Evolutionary conservation across 331 rosid genomes (phyloP), one percentile per base, ranked within the genome.

Genomic region (Acacia concinna): DNA sequence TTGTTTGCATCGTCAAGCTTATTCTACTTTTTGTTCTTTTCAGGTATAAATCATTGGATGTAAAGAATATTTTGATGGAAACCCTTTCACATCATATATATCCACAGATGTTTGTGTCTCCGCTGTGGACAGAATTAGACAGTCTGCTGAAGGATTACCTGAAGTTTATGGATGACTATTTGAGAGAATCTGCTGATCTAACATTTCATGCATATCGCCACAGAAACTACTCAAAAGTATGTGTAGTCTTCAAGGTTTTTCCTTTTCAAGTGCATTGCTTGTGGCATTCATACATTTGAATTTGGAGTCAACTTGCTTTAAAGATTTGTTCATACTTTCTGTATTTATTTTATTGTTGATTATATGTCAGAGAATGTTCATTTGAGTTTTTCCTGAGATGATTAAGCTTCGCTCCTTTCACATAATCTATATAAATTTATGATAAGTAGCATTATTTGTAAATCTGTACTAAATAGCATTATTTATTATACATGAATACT

Each of bases 151-250:
- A 88, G 82, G 99, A 93, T 81, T 96, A 96, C 79, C 87, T 91
- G 73, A 96, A 87, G 92, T 93, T 96, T 84, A 96, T 96, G 99
- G 98, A 93, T 85, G 99, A 96, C 67, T 90, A 93, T 87, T 90
- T 93, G 40, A 87, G 97, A 85, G 99, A 96, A 86, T 96, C 98
- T 84, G 99, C 99, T 10, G 98, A 96, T 85, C 88, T 90, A 75
- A 90, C 99, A 65, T 93, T 91, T 88, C 91, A 90, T 79, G 97
- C 99, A 14, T 96, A 96, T 89, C 98, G 92, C 69, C 97, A 96
- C 79, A 90, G 94, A 83, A 96, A 89, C 79, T 96, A 96, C 88
- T 93, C 98, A 57, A 91, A 96, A 88, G 98, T 93, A 88, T 44
- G 81, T 27, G 20, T 76, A 38, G 62, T 84, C 52, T 81, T 57